These are phyloP conservation scores for Vigna radiata DNA, from an alignment of 306 rosid species.

Conservation along the genomic window DNA sequence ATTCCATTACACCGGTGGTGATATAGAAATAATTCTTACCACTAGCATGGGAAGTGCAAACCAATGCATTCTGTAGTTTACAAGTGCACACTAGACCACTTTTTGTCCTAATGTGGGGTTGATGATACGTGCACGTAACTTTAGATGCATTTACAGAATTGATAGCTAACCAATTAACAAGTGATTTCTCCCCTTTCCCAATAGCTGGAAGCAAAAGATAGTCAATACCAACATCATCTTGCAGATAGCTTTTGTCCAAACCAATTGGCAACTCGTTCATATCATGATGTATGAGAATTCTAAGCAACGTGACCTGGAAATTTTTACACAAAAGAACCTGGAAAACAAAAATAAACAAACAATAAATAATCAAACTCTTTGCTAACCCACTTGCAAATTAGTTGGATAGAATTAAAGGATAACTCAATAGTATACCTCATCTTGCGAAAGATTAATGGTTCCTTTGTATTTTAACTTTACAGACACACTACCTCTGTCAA, in stretches of 20 bases:
- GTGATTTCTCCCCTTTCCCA: constrained; percentile 19
- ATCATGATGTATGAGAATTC: constrained; percentile 53
- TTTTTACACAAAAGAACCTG: constrained; percentile 69
- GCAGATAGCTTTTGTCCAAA: constrained; percentile 37
- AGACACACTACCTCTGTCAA: constrained; percentile 57
- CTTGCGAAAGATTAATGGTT: constrained; percentile 51
- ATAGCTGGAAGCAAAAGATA: constrained; percentile 79
- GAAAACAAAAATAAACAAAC: constrained; percentile 34
- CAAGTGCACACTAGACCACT: constrained; percentile 44
- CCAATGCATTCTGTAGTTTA: background rate
- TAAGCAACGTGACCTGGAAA: constrained; percentile 68
- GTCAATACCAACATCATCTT: constrained; percentile 60
- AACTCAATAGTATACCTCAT: constrained; percentile 56
- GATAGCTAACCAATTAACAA: constrained; percentile 69
- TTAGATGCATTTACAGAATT: constrained; percentile 48
- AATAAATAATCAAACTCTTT: background rate
- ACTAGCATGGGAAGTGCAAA: background rate
- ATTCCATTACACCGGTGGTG: constrained; percentile 48
- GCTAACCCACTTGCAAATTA: constrained; percentile 2
- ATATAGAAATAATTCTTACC: background rate
- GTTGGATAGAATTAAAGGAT: constrained; percentile 22
- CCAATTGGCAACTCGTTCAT: constrained; percentile 41
- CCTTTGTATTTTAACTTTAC: constrained; percentile 65
- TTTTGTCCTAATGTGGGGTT: constrained; percentile 44
- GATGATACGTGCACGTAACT: constrained; percentile 24